Percentiles rank a stretch among this genome's conserved stretches.
Evolutionary conservation across 805 yeast genomes (phyloP).

Genomic region (Wickerhamiella alocasiicola): DNA sequence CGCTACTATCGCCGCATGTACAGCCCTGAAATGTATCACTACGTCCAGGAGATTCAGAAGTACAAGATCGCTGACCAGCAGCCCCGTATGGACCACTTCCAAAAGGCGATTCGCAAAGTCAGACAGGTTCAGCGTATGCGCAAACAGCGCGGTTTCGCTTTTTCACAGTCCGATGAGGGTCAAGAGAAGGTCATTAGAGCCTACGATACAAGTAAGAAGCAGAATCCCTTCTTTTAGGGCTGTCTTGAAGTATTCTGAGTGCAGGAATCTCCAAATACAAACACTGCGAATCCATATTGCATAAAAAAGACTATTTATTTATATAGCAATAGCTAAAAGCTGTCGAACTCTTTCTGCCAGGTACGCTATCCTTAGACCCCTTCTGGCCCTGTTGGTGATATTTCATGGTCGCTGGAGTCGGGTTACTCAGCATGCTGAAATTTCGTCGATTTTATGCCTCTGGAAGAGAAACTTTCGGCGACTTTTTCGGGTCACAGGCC

Average conservation of each 20-base stretch:
- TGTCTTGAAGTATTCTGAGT: too few relatives aligned
- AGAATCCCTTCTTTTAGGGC: background rate
- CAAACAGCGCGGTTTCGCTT: conserved; percentile 97
- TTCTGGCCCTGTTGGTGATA: too few relatives aligned
- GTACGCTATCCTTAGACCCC: too few relatives aligned
- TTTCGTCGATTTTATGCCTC: conserved; percentile 6
- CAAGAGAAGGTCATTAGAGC: conserved; percentile 84
- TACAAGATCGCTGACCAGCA: conserved; percentile 84
- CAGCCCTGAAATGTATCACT: conserved; percentile 83
- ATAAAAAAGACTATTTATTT: background rate
- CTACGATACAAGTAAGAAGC: conserved; percentile 75
- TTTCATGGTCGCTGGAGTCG: too few relatives aligned
- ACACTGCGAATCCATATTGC: too few relatives aligned
- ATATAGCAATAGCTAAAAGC: too few relatives aligned
- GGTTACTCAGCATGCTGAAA: too few relatives aligned
- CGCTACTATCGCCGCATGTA: conserved; percentile 88
- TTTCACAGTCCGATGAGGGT: conserved; percentile 90
- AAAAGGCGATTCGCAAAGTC: conserved; percentile 90
- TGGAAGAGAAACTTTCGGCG: conserved; percentile 1
- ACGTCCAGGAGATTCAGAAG: conserved; percentile 93
- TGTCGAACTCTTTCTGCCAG: too few relatives aligned
- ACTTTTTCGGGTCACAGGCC: conserved; percentile 2
- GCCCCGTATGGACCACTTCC: conserved; percentile 95
- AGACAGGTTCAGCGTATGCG: conserved; percentile 97
- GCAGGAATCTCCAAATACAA: too few relatives aligned